phyloP scores from a whole-genome alignment of 768 basidiomycete species.

The Mycena rosella region DNA sequence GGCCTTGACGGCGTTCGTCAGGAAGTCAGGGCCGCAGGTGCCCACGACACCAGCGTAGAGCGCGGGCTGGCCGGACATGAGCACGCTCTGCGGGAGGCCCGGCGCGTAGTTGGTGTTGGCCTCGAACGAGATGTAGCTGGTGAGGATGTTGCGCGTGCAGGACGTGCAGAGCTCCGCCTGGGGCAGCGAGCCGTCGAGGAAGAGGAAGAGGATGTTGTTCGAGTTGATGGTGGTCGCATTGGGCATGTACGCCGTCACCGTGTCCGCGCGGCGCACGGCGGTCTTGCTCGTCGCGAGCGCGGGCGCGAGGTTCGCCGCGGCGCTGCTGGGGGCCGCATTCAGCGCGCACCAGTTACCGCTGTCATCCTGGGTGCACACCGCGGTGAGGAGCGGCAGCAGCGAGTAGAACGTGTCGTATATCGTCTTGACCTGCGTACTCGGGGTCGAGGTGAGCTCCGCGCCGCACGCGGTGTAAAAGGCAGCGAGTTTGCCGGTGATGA shows the following conservation, averaged over 20 bases:
- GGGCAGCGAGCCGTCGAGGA: constrained; percentile 68
- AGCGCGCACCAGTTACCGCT: constrained; percentile 77
- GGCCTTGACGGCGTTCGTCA: constrained; percentile 74
- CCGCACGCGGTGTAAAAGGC: constrained; percentile 80
- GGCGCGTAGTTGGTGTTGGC: constrained; percentile 78
- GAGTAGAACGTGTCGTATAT: constrained; percentile 88
- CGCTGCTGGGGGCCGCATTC: constrained; percentile 53
- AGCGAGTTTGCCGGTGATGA: constrained; percentile 72
- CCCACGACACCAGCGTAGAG: constrained; percentile 73
- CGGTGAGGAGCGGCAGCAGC: constrained; percentile 70
- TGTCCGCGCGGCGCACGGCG: constrained; percentile 43
- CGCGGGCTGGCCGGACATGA: constrained; percentile 73
- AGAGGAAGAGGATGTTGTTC: constrained; percentile 85
- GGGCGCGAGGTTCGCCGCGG: constrained; percentile 40
- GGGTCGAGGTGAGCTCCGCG: constrained; percentile 71
- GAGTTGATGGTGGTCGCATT: constrained; percentile 66
- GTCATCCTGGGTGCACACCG: constrained; percentile 85
- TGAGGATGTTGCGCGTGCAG: constrained; percentile 85
- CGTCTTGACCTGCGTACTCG: constrained; percentile 63
- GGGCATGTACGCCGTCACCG: constrained; percentile 56
- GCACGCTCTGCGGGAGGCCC: constrained; percentile 72
- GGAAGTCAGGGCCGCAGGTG: constrained; percentile 81
- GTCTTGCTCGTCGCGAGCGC: constrained; percentile 20
- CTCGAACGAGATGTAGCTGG: constrained; percentile 84
- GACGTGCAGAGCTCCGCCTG: constrained; percentile 76